Evolutionary conservation across 306 rosid genomes (phyloP).

Genomic region (Ormosia emarginata): DNA sequence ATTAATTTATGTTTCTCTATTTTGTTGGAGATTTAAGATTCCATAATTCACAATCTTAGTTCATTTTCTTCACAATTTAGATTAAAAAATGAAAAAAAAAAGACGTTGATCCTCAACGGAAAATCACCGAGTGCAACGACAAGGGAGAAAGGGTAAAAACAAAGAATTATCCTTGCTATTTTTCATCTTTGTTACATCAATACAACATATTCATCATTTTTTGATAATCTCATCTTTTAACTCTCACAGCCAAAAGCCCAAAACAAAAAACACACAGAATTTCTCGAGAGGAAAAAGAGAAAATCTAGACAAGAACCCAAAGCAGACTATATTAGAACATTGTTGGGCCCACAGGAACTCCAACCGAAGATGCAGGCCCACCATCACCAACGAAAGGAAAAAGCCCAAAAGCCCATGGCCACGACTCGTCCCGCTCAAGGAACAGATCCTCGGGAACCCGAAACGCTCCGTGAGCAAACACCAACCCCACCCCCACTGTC

Average conservation of each 20-base stretch:
- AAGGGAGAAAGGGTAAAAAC: no score
- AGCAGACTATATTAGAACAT: neutral
- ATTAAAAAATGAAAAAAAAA: no score
- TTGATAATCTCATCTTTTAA: no score
- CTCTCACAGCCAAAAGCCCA: neutral
- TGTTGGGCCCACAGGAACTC: conserved; percentile 2
- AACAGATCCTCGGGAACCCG: conserved; percentile 49
- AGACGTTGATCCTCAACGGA: no score
- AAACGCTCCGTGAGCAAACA: conserved; percentile 37
- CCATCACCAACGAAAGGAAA: neutral
- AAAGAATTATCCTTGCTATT: no score
- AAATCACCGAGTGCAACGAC: no score
- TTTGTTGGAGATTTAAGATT: no score
- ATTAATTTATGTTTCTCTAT: no score
- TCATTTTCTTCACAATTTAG: no score
- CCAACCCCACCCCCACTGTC: conserved; percentile 20
- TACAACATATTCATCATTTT: neutral
- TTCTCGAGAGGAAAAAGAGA: neutral
- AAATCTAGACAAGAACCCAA: no score
- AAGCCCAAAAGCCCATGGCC: conserved; percentile 27
- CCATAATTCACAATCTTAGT: no score
- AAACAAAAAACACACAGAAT: neutral
- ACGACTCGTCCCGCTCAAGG: conserved; percentile 26
- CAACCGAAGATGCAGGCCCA: conserved; percentile 13
- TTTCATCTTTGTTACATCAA: neutral